phyloP scores from a whole-genome alignment of 805 yeast species.

The Candida ponderosae region DNA sequence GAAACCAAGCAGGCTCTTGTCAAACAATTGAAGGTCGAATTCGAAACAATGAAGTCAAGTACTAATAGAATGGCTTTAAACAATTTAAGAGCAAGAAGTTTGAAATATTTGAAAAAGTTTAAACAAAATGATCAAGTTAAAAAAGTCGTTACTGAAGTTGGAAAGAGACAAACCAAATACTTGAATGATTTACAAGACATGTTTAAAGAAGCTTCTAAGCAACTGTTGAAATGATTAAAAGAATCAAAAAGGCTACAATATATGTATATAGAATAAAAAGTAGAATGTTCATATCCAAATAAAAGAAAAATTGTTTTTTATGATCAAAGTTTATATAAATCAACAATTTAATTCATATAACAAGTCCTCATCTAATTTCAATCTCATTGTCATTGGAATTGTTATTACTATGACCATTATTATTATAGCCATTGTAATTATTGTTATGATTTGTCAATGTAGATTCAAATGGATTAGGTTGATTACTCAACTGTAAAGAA shows the following conservation, averaged over 20 bases:
- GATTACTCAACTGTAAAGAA: not conserved
- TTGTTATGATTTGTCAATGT: slow-evolving; percentile 12
- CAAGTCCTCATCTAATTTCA: too few species aligned
- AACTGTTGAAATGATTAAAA: slow-evolving; percentile 15
- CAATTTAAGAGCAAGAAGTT: slow-evolving; percentile 46
- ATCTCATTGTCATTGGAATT: too few species aligned
- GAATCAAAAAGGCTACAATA: too few species aligned
- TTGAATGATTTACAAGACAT: slow-evolving; percentile 47
- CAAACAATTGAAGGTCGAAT: slow-evolving; percentile 56
- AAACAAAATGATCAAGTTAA: slow-evolving; percentile 48
- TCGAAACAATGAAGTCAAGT: slow-evolving; percentile 54
- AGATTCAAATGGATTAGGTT: slow-evolving; percentile 18
- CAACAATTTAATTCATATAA: too few species aligned
- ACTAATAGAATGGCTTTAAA: slow-evolving; percentile 42
- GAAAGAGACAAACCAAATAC: slow-evolving; percentile 61
- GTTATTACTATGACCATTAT: too few species aligned
- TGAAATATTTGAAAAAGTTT: slow-evolving; percentile 45
- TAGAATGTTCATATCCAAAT: too few species aligned
- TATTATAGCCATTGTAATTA: too few species aligned
- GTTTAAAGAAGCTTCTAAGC: slow-evolving; percentile 49
- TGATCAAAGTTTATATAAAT: too few species aligned
- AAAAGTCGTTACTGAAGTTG: slow-evolving; percentile 53
- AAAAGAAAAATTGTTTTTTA: too few species aligned
- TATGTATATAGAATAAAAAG: too few species aligned
- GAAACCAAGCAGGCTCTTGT: slow-evolving; percentile 50